phyloP scores from a whole-genome alignment of 257 asterid species.

The Solanum appendiculatum region DNA sequence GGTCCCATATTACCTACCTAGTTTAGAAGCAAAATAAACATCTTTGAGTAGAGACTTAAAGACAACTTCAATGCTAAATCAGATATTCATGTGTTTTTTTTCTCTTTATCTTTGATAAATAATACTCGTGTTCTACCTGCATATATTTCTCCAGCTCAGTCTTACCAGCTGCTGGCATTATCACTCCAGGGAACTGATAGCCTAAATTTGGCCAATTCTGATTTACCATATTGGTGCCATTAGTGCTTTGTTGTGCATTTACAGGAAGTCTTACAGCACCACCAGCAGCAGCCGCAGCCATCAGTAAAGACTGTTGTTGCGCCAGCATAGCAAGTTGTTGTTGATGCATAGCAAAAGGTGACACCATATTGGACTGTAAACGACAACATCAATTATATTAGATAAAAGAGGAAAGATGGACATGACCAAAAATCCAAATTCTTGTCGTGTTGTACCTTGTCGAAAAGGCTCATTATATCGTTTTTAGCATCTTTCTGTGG shows the following conservation, averaged over 20 bases:
- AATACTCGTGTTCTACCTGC: slow-evolving; percentile 43
- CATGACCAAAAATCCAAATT: background rate
- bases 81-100: background rate
- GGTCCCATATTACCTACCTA: slow-evolving; percentile 65
- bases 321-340: slow-evolving; percentile 88
- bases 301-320: slow-evolving; percentile 67
- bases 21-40: slow-evolving; percentile 9
- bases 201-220: slow-evolving; percentile 71
- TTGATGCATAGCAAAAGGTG: slow-evolving; percentile 66
- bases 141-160: slow-evolving; percentile 38
- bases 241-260: slow-evolving; percentile 40
- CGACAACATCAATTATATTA: background rate
- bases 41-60: background rate
- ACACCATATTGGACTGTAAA: slow-evolving; percentile 57
- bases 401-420: background rate
- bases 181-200: slow-evolving; percentile 64
- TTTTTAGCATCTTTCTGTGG: slow-evolving; percentile 73
- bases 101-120: background rate
- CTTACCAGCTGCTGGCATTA: slow-evolving; percentile 52
- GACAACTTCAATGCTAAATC: background rate
- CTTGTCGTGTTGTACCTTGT: slow-evolving; percentile 49
- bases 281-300: slow-evolving; percentile 74
- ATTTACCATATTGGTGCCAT: slow-evolving; percentile 38
- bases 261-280: slow-evolving; percentile 39
- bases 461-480: slow-evolving; percentile 95